Percentiles rank a stretch among this genome's conserved stretches.
These are phyloP conservation scores for Phialophora chinensis DNA, from an alignment of 2,329 filamentous ascomycete species.

Conservation along the genomic window DNA sequence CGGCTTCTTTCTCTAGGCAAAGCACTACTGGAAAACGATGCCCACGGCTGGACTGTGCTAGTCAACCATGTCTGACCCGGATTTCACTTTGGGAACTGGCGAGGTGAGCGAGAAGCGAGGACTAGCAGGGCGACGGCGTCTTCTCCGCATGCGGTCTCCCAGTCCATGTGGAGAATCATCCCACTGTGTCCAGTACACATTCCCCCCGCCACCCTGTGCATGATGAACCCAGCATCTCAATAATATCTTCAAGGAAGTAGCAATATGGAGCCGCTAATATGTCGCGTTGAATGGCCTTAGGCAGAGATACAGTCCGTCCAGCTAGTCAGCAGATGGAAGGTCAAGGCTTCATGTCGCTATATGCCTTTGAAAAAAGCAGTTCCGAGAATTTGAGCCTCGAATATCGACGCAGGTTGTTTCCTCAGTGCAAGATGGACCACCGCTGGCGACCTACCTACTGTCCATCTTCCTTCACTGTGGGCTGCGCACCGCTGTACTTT, in stretches of 20 bases:
- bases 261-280: not conserved
- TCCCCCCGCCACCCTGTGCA: not conserved
- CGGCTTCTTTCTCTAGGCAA: not conserved
- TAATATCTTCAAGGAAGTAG: not conserved
- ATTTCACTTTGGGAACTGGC: not conserved
- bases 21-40: not conserved
- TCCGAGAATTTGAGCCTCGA: not conserved
- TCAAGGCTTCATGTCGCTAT: not conserved
- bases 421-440: not conserved
- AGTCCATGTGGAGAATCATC: not conserved
- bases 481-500: slow-evolving; percentile 34
- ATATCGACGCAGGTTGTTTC: not conserved
- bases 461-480: slow-evolving; percentile 28
- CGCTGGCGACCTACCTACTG: not conserved
- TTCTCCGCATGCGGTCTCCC: not conserved
- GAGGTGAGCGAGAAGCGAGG: not conserved
- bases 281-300: not conserved
- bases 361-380: not conserved
- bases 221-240: not conserved
- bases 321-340: not conserved
- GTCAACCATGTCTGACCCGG: not conserved
- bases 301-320: not conserved
- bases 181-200: not conserved
- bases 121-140: not conserved
- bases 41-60: not conserved